A percentile compares a stretch with the other conserved stretches of the same genome.
phyloP scores from a whole-genome alignment of 192 early-diverging fungal species.

The Podila minutissima region DNA sequence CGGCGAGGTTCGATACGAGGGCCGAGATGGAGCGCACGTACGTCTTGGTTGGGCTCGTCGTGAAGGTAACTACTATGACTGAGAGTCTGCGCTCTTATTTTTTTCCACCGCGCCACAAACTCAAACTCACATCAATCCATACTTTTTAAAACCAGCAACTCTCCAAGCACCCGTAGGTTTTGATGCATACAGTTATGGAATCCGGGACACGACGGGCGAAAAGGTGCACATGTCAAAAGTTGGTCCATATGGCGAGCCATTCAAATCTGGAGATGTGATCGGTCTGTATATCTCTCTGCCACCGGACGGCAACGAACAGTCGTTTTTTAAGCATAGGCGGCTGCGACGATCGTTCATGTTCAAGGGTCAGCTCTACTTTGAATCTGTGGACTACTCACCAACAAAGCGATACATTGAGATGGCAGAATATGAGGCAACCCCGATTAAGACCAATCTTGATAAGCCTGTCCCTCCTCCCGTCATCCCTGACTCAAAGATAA shows the following conservation, averaged over 20 bases:
- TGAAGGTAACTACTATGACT: slow-evolving; percentile 56
- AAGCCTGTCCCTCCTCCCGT: slow-evolving; percentile 39
- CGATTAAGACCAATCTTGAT: slow-evolving; percentile 43
- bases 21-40: slow-evolving; percentile 66
- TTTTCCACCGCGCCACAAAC: neutral
- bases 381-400: slow-evolving; percentile 63
- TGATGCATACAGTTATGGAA: slow-evolving; percentile 72
- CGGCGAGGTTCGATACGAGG: slow-evolving; percentile 51
- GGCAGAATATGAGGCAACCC: slow-evolving; percentile 58
- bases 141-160: slow-evolving; percentile 49
- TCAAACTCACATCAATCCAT: slow-evolving; percentile 7
- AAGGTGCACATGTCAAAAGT: slow-evolving; percentile 64
- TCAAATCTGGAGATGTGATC: slow-evolving; percentile 70
- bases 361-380: slow-evolving; percentile 64
- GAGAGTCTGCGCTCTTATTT: neutral
- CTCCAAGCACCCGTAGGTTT: slow-evolving; percentile 73
- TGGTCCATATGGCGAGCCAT: slow-evolving; percentile 63
- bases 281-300: slow-evolving; percentile 68
- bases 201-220: slow-evolving; percentile 71
- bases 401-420: slow-evolving; percentile 57
- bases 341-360: slow-evolving; percentile 61
- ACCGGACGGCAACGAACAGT: slow-evolving; percentile 38
- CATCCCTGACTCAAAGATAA: slow-evolving; percentile 66
- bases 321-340: slow-evolving; percentile 54
- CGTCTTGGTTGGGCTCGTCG: slow-evolving; percentile 71